Percentiles rank a stretch among this genome's conserved stretches.
Evolutionary conservation across 495 filamentous ascomycete species (phyloP).

Genomic region (Aspergillus kassunensis): DNA sequence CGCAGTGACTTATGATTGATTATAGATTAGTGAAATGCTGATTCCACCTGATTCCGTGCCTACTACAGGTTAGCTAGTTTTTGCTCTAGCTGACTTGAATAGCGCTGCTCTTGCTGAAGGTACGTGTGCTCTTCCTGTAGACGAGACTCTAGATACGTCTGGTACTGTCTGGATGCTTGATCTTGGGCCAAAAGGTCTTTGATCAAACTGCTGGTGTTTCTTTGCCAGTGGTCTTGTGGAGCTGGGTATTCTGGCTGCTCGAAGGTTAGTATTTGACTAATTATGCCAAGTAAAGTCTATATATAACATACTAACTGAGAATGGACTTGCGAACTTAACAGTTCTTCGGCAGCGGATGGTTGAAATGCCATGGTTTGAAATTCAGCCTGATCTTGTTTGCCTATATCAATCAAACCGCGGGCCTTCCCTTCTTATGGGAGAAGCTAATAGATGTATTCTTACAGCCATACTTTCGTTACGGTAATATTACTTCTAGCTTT

Average conservation of each 20-base stretch:
- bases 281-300: not conserved
- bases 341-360: not conserved
- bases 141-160: not conserved
- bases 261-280: not conserved
- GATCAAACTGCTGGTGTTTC: not conserved
- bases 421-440: not conserved
- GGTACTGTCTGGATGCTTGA: not conserved
- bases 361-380: not conserved
- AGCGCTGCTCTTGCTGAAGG: not conserved
- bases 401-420: not conserved
- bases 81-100: not conserved
- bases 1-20: not conserved
- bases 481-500: too few species aligned
- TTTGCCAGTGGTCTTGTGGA: not conserved
- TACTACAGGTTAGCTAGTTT: not conserved
- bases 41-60: slow-evolving; percentile 2
- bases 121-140: not conserved
- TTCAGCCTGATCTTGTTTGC: not conserved
- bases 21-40: not conserved
- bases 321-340: not conserved
- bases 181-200: not conserved
- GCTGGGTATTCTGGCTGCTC: not conserved
- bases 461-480: too few species aligned
- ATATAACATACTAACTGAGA: not conserved
- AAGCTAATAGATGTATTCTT: too few species aligned